Percentiles rank a stretch among this genome's conserved stretches.
These are phyloP conservation scores for Phialophora expanda DNA, from an alignment of 2,329 filamentous ascomycete species.

Conservation along the genomic window DNA sequence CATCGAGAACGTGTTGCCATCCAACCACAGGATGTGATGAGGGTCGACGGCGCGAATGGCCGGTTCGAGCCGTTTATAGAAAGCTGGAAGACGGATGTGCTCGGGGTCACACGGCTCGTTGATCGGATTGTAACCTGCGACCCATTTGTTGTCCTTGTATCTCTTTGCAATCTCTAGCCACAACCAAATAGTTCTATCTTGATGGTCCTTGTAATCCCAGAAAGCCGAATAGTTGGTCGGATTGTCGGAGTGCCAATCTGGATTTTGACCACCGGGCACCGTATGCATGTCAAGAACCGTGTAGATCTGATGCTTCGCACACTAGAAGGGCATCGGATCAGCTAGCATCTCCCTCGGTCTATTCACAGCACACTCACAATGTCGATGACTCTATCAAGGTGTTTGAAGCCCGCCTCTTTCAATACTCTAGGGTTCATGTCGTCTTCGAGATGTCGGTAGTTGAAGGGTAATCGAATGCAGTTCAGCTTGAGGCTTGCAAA, in stretches of 20 bases:
- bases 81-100: constrained; percentile 52
- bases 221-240: constrained; percentile 53
- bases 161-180: constrained; percentile 55
- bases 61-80: constrained; percentile 54
- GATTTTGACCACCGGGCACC: constrained; percentile 57
- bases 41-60: constrained; percentile 54
- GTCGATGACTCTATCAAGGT: constrained; percentile 54
- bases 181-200: constrained; percentile 57
- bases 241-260: constrained; percentile 59
- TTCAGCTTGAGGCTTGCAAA: constrained; percentile 62
- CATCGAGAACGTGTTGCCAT: constrained; percentile 53
- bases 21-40: constrained; percentile 53
- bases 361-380: constrained; percentile 32
- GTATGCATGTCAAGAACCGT: constrained; percentile 59
- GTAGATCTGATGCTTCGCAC: constrained; percentile 55
- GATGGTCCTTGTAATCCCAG: constrained; percentile 59
- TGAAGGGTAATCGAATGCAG: constrained; percentile 65
- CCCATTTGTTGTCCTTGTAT: constrained; percentile 54
- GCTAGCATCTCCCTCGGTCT: background rate
- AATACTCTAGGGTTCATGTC: constrained; percentile 54
- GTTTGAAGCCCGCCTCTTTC: constrained; percentile 54
- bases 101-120: constrained; percentile 58
- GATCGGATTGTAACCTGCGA: constrained; percentile 59
- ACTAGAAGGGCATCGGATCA: constrained; percentile 34
- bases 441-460: constrained; percentile 60